Base-by-base conservation (phyloP, 2,329 filamentous ascomycete species). In the Trichophyton verrucosum region DNA sequence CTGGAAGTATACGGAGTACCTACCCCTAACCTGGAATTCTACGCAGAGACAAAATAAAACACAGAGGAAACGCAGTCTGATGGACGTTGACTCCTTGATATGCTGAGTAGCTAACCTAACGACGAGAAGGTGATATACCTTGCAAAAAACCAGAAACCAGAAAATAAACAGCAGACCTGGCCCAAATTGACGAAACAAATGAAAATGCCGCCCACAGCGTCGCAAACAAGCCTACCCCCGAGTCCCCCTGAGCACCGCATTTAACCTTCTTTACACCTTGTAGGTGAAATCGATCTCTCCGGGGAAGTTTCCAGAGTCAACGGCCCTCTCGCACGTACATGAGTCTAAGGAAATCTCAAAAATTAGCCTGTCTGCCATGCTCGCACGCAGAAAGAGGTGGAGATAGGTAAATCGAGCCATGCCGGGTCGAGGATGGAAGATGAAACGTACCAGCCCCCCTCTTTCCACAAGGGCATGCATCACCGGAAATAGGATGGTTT, bases 251-350 rank as follows among this genome's bases (percentile, higher is more conserved):
- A 30, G 13, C 49, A 53, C 49, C 49, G 49, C 27, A 33, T 53
- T n/a, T 53, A 53, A 53, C 49, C 55, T 57, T 36, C 57, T 55
- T 59, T 65, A 68, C 58, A 68, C 67, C 77, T 82, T 84, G 60
- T 86, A 89, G 42, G 91, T 96, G 71, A 96, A 96, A 75, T 96
- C 91, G 57, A 82, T 88, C 82, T 96, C 91, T 66, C 86, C 76
- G 30, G 84, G 81, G 66, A 87, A 83, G 62, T 80, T 79, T 44
- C 82, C 82, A 60, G 83, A 81, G 66, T 82, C 81, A 57, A 81
- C 72, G 17, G 82, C 82, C 73, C 89, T 91, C 74, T 90, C 86
- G 72, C 91, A 96, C n/a, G 87, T 94, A 77, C 89, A 94, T 24
- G 81, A 84, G 70, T 78, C 84, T 86, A 62, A 49, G 27, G 15